Evolutionary conservation across 352 stramenopile genomes (phyloP).

Genomic region (Globisporangium cystogenes): DNA sequence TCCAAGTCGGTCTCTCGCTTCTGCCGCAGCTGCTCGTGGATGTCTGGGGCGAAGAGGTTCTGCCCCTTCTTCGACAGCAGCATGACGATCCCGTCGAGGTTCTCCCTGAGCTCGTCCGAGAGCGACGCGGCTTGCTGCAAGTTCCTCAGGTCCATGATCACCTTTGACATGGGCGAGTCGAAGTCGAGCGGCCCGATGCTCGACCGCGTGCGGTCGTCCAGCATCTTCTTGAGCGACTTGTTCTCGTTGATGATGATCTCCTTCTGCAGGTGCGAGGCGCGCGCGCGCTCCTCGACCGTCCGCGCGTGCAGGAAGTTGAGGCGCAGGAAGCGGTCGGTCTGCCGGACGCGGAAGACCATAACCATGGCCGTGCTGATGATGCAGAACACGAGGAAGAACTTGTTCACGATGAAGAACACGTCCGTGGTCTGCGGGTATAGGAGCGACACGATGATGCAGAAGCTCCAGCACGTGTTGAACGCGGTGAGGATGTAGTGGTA

Average conservation of each 20-base stretch:
- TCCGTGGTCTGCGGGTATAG: slow-evolving; percentile 56
- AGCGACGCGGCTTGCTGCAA: slow-evolving; percentile 56
- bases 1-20: slow-evolving; percentile 65
- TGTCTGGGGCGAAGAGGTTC: slow-evolving; percentile 76
- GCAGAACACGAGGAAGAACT: slow-evolving; percentile 66
- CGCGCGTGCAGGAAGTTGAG: slow-evolving; percentile 74
- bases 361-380: slow-evolving; percentile 47
- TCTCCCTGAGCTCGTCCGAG: slow-evolving; percentile 56
- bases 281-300: slow-evolving; percentile 61
- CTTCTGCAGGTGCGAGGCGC: slow-evolving; percentile 61
- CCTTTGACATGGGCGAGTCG: slow-evolving; percentile 76
- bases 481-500: slow-evolving; percentile 65
- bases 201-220: slow-evolving; percentile 44
- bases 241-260: slow-evolving; percentile 85
- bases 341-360: slow-evolving; percentile 57
- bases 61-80: slow-evolving; percentile 77
- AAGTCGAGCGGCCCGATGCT: slow-evolving; percentile 52
- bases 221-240: slow-evolving; percentile 79
- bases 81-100: slow-evolving; percentile 68
- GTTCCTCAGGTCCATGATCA: slow-evolving; percentile 71
- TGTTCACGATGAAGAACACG: slow-evolving; percentile 60
- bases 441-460: slow-evolving; percentile 52
- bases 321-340: slow-evolving; percentile 69
- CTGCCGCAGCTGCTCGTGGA: slow-evolving; percentile 76
- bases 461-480: slow-evolving; percentile 62